Base-by-base conservation (phyloP, 306 rosid genomes). In the Abrus pulchellus region DNA sequence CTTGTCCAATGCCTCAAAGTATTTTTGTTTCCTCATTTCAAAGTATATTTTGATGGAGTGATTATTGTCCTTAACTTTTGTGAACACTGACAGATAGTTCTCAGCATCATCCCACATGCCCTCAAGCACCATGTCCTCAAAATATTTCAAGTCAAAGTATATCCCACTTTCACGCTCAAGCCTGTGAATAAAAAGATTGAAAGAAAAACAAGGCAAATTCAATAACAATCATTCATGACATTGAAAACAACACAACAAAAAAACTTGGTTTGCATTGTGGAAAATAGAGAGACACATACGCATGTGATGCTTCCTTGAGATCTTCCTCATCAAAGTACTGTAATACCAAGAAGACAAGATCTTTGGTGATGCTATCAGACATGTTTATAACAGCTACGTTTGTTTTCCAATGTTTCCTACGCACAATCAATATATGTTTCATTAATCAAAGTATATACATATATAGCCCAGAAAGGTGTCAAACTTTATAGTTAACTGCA, bases 81-180 rank as follows among this genome's bases (percentile, higher is more conserved):
- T 57, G 53, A 79, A 79, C 3, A 29, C 77, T 45, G 69, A 79
- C 6, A 79, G 76, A 69, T 79, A 79, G 2, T 28, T 80, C 67
- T 89, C 89, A 40, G 83, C 90, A 7, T 89, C 90, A 5, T 74
- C 69, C 87, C 84, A 89, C 10, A 66, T 74, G n/a, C 92, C 89
- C 9, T 68, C 7, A 41, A 82, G 81, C 53, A 85, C 78, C 79
- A 65, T 0, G 0, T 84, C 81, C 78, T 82, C 90, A 36, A 88
- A 85, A 66, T 88, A 29, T 12, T 38, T 57, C 68, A 76, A 28
- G 83, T 85, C 80, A 54, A 90, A 85, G 89, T 72, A 88, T 6
- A 63, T 9, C 6, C 88, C 89, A 14, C 80, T 82, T 84, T 86
- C 91, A 13, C 89, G 66, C 40, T 76, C 84, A 50, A 90, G 80